Evolutionary conservation across 306 rosid species (phyloP), one percentile per base, ranked within the genome.

Genomic region (Castanospermum australe): DNA sequence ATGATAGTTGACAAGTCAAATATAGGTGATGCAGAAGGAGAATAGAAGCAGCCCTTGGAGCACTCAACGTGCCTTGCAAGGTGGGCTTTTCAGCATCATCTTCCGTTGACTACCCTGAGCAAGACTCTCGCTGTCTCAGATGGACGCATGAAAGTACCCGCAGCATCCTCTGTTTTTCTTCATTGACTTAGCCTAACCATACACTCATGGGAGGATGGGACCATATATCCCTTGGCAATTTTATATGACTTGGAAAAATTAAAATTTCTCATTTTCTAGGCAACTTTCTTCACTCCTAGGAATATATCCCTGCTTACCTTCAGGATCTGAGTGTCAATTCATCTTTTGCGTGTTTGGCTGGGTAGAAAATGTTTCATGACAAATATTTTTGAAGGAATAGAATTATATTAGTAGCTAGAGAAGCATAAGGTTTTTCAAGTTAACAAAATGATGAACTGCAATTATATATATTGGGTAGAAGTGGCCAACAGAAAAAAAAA

Each of bases 11-110:
- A 10, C 2, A 38, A 73, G 38, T 56, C 41, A n/a, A n/a, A n/a
- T n/a, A 17, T 71, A 6, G 75, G 8, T 69, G 6, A 68, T 33
- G 39, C 41, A 39, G 0, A 42, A 41, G 39, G 25, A 39, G 0
- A 42, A 41, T 12, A 28, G 13, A 6, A n/a, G 1, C 8, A 38
- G 60, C 79, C 82, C 66, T 44, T 45, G 55, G 63, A 76, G 22
- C 61, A 61, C 67, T 80, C 75, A 70, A 48, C 85, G 73, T 81
- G 78, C 59, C 81, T 77, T 81, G 78, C 30, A 77, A 66, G 83
- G 25, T 38, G 80, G 18, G 25, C 22, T 10, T 51, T 71, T 51
- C 36, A 30, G 25, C 65, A 33, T 14, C 24, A 50, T 67, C 11
- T 63, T 70, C 65, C 61, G 14, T 76, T 71, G 85, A 76, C 66